A percentile compares a stretch with the other conserved stretches of the same genome.
Evolutionary conservation across 2,329 filamentous ascomycete species (phyloP).

Genomic region (Beauveria sp.): DNA sequence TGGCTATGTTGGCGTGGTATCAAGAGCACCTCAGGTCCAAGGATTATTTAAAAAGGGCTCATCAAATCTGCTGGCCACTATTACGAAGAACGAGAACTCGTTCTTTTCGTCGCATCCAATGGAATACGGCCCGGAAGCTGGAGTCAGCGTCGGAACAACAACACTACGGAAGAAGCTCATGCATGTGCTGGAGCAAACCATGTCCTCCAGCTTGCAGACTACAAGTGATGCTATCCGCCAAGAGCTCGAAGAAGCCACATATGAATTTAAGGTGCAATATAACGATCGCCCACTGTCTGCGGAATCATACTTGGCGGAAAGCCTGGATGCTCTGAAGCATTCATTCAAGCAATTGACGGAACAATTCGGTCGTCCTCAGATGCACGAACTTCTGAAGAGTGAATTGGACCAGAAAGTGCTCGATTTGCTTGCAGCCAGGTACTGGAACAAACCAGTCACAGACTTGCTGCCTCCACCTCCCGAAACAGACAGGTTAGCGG

Average conservation of each 20-base stretch:
- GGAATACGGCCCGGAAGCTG: slow-evolving; percentile 68
- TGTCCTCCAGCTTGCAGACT: slow-evolving; percentile 83
- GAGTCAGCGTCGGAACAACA: slow-evolving; percentile 72
- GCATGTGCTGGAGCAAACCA: slow-evolving; percentile 92
- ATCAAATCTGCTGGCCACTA: slow-evolving; percentile 70
- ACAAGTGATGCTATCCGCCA: slow-evolving; percentile 90
- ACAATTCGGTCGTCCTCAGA: slow-evolving; percentile 80
- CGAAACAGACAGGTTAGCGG: slow-evolving; percentile 65
- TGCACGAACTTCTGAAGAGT: slow-evolving; percentile 80
- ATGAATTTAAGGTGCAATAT: slow-evolving; percentile 99
- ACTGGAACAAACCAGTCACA: slow-evolving; percentile 95
- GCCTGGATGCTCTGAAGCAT: slow-evolving; percentile 93
- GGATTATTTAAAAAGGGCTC: slow-evolving; percentile 79
- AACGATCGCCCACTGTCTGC: slow-evolving; percentile 92
- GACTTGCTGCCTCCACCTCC: slow-evolving; percentile 60
- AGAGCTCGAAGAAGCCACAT: slow-evolving; percentile 92
- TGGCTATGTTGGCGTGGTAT: slow-evolving; percentile 93
- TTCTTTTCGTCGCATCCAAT: slow-evolving; percentile 79
- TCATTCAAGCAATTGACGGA: slow-evolving; percentile 93
- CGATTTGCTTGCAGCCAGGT: slow-evolving; percentile 83
- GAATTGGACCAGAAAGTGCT: slow-evolving; percentile 93
- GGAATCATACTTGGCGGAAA: slow-evolving; percentile 94
- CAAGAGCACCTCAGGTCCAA: slow-evolving; percentile 61
- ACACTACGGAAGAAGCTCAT: slow-evolving; percentile 92
- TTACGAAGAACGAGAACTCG: slow-evolving; percentile 78